Evolutionary conservation across 2,329 filamentous ascomycete genomes (phyloP).

Genomic region (Leptographium procerum): DNA sequence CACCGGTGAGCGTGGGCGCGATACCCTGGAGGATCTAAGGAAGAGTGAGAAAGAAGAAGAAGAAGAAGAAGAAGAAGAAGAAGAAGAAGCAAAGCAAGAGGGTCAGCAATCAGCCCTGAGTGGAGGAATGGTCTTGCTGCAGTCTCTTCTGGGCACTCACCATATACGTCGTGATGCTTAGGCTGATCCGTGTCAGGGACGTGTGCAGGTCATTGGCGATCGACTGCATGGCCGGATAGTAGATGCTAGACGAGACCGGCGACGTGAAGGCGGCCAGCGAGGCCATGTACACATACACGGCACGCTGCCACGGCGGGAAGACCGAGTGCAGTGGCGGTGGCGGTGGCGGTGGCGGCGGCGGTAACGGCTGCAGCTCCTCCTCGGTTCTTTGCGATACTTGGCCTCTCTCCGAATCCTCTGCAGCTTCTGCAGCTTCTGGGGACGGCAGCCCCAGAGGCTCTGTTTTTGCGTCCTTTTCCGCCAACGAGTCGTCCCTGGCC

Average conservation of each 20-base stretch:
- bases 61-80: neutral
- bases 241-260: slow-evolving; percentile 26
- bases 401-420: neutral
- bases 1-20: slow-evolving; percentile 38
- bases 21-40: slow-evolving; percentile 42
- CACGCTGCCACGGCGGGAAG: neutral
- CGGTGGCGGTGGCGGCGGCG: too few relatives aligned
- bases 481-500: neutral
- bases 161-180: slow-evolving; percentile 27
- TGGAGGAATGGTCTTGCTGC: too few relatives aligned
- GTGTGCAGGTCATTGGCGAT: slow-evolving; percentile 28
- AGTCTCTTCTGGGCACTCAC: too few relatives aligned
- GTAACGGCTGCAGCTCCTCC: too few relatives aligned
- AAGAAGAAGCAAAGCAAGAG: neutral
- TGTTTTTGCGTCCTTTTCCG: neutral
- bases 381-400: too few relatives aligned
- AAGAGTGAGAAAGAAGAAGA: neutral
- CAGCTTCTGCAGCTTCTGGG: neutral
- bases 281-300: slow-evolving; percentile 11
- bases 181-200: slow-evolving; percentile 22
- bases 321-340: neutral
- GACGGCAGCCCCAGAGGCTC: too few relatives aligned
- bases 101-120: too few relatives aligned
- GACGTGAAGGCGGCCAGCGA: slow-evolving; percentile 19
- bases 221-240: slow-evolving; percentile 32